Evolutionary conservation across 305 asterid species (phyloP).

Genomic region (Fraxinus floribunda): DNA sequence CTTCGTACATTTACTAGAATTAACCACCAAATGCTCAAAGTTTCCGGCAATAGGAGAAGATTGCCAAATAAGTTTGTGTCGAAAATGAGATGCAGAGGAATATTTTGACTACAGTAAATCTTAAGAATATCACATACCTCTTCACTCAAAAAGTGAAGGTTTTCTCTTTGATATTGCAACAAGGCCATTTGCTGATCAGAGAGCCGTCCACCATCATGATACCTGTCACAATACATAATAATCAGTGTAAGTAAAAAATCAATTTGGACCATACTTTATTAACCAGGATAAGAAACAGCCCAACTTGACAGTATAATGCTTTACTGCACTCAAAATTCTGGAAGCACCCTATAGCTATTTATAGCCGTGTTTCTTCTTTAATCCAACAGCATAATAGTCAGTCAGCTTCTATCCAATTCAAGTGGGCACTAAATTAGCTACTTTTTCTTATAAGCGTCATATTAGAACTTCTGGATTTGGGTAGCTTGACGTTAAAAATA

Average conservation of each 20-base stretch:
- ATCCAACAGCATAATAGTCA: not conserved
- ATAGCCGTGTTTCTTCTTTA: not conserved
- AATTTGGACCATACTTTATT: not conserved
- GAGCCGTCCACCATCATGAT: constrained; percentile 90
- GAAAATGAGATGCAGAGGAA: constrained; percentile 10
- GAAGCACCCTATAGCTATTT: not conserved
- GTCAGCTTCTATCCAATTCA: not conserved
- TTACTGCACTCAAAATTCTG: constrained; percentile 11
- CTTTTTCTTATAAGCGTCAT: not conserved
- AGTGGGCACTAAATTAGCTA: not conserved
- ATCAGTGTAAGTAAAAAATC: not conserved
- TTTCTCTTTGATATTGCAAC: constrained; percentile 96
- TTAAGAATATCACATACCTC: constrained; percentile 54
- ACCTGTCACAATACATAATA: constrained; percentile 47
- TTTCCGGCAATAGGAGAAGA: not conserved
- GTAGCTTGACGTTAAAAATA: not conserved
- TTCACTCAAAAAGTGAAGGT: constrained; percentile 93
- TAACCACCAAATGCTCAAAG: constrained; percentile 10
- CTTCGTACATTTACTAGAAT: not conserved
- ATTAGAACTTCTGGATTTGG: not conserved
- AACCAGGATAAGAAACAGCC: constrained; percentile 11
- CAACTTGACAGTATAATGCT: not conserved
- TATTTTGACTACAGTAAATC: constrained; percentile 12
- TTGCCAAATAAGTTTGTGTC: constrained; percentile 9
- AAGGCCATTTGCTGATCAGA: constrained; percentile 99